Evolutionary conservation across 2,329 filamentous ascomycete genomes (phyloP), one percentile per base, ranked within the genome.

Genomic region (Aspergillus ustus): DNA sequence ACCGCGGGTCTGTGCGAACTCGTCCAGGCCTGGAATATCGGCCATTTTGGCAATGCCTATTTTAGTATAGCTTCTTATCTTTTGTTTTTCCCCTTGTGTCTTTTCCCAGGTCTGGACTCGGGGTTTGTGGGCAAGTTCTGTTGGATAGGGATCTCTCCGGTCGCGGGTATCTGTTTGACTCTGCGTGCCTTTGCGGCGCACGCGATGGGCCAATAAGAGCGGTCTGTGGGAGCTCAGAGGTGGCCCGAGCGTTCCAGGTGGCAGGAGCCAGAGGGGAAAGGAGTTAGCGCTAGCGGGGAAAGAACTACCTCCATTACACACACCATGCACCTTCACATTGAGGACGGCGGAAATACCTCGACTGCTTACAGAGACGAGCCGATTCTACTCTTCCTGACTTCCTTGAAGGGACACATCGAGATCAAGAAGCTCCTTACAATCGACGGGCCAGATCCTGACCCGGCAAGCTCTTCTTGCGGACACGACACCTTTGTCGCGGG

Each of bases 1-100:
- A 25, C 78, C 80, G 22, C 81, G 77, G 2, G 81, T 83, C 59
- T 83, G 81, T 28, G 81, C 79, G 60, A 83, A 83, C 67, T 81
- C 77, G 59, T 82, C 81, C 72, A 82, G 78, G 6, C 58, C 62
- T 25, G 62, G 51, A 31, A 67, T 63, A 59, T 64, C 65, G 52
- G 61, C 59, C 62, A 63, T 66, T 37, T 50, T 60, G 11, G 44
- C 7, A 43, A 9, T 55, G 19, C 31, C 43, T 25, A 15, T 29
- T 40, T 22, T 19, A 9, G 15, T 13, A 20, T 59, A 19, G 8
- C 25, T 45, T 45, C 31, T 22, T 22, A 25, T 25, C 13, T 40
- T 40, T 28, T 43, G n/a, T 15, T 17, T 43, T 55, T 49, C 43
- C n/a, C 44, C 43, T 15, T 48, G 17, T 48, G n/a, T 37, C 17